A percentile compares a stretch with the other conserved stretches of the same genome.
phyloP scores from a whole-genome alignment of 306 rosid species.

The Quercus robur region DNA sequence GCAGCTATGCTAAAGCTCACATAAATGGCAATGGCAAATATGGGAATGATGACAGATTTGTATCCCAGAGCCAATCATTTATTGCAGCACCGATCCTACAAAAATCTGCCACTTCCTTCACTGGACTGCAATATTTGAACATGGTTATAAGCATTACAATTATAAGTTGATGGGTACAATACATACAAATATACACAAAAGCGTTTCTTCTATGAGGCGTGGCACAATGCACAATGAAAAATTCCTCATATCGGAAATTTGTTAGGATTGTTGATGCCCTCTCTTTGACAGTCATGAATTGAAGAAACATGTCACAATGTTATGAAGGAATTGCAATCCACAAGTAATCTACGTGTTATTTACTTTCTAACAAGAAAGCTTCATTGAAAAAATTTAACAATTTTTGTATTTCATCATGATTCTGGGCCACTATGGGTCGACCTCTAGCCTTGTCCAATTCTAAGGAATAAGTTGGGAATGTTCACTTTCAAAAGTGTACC shows the following conservation, averaged over 20 bases:
- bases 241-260: not conserved
- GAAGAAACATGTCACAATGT: not conserved
- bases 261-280: not conserved
- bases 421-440: not conserved
- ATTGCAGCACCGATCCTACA: conserved; percentile 74
- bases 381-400: not conserved
- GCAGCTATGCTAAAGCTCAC: no score
- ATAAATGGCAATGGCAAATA: no score
- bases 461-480: not conserved
- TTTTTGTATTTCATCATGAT: not conserved
- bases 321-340: not conserved
- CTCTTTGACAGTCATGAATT: not conserved
- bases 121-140: conserved; percentile 49
- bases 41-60: no score
- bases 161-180: not conserved
- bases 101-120: conserved; percentile 75
- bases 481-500: not conserved
- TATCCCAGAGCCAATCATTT: conserved; percentile 39
- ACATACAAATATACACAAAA: not conserved
- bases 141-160: conserved; percentile 9
- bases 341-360: not conserved
- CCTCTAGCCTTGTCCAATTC: not conserved
- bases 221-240: not conserved
- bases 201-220: not conserved
- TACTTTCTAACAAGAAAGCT: not conserved